Conservation (phyloP, 2,329 filamentous ascomycete species). For the Aspergillus arachidicola region DNA sequence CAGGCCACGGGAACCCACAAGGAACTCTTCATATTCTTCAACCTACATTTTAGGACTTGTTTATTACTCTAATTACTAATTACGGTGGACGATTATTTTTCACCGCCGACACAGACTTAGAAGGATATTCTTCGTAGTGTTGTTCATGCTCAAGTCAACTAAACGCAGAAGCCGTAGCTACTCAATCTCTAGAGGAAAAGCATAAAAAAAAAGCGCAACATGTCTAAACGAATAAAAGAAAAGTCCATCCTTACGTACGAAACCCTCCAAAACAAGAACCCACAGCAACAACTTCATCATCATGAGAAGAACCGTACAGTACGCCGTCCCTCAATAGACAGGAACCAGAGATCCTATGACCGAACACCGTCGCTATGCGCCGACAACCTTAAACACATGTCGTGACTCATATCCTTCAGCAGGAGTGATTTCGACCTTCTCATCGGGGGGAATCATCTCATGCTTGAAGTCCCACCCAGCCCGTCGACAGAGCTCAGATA, state of each 20-base stretch:
- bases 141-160: not conserved
- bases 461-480: conserved; percentile 80
- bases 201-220: not conserved
- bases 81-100: not conserved
- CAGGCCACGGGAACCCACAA: not conserved
- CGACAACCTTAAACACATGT: conserved; percentile 44
- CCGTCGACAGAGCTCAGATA: conserved; percentile 80
- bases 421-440: conserved; percentile 60
- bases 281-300: conserved; percentile 12
- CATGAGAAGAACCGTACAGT: conserved; percentile 21
- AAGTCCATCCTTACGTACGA: conserved; percentile 5
- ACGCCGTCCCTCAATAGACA: conserved; percentile 31
- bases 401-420: conserved; percentile 52
- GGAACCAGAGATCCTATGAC: conserved; percentile 21
- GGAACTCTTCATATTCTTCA: not conserved
- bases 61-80: not conserved
- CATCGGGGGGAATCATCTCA: conserved; percentile 75
- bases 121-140: not conserved
- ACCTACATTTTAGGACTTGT: not conserved
- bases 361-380: conserved; percentile 43
- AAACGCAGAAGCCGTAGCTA: not conserved
- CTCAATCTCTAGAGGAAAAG: not conserved
- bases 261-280: conserved; percentile 6
- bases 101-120: not conserved
- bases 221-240: conserved; percentile 9